phyloP scores from a whole-genome alignment of 768 basidiomycete species.

The Podaxis pistillaris region DNA sequence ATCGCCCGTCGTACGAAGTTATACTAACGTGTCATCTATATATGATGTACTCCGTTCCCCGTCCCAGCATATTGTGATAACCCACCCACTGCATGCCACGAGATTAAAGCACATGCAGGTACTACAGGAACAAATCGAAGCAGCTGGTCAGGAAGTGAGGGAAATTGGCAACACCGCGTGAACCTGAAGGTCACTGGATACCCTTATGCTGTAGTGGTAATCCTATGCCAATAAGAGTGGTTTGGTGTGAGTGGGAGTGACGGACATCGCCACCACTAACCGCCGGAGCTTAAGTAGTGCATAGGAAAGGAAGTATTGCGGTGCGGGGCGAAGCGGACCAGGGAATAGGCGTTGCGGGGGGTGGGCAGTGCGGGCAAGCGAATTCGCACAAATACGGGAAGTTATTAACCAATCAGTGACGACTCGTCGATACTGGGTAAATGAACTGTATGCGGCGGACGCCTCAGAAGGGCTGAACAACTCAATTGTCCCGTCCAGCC shows the following conservation, averaged over 20 bases:
- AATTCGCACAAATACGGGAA: neutral
- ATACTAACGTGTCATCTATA: neutral
- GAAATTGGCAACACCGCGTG: neutral
- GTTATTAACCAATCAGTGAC: neutral
- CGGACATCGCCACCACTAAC: neutral
- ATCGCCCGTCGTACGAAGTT: neutral
- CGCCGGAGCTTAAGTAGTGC: neutral
- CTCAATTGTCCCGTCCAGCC: neutral
- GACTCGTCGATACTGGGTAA: neutral
- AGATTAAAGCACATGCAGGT: neutral
- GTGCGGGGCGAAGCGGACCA: constrained; percentile 10
- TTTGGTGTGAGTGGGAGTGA: neutral
- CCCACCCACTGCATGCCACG: neutral
- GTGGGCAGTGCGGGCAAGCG: neutral
- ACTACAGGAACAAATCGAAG: neutral
- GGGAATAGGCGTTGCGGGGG: neutral
- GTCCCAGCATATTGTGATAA: neutral
- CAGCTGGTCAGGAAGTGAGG: neutral
- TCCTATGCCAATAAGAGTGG: neutral
- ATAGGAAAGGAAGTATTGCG: neutral
- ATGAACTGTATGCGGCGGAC: neutral
- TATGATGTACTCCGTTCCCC: neutral
- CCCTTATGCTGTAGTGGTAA: neutral
- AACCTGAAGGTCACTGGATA: neutral
- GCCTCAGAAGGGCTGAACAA: neutral